Evolutionary conservation across 371 early-diverging fungal species (phyloP).

Genomic region (Mortierella sp.): DNA sequence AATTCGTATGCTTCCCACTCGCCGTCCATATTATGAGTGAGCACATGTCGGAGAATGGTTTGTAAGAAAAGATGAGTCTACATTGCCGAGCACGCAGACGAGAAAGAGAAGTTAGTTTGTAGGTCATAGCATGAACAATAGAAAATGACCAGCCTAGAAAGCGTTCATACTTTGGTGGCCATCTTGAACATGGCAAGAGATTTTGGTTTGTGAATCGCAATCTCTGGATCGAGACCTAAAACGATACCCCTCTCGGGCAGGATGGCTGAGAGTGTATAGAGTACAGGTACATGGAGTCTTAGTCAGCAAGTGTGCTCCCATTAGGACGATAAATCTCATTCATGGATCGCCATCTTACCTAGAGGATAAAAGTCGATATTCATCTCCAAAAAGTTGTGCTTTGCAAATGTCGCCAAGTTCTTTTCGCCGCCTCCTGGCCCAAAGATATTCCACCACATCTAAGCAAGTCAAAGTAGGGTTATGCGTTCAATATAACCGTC

Average conservation of each 20-base stretch:
- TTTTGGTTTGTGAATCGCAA: slow-evolving; percentile 64
- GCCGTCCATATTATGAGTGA: slow-evolving; percentile 56
- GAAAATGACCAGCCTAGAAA: neutral
- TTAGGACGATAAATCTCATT: too few species aligned
- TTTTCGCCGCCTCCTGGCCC: slow-evolving; percentile 39
- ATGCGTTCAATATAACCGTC: too few species aligned
- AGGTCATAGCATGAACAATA: neutral
- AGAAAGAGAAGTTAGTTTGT: neutral
- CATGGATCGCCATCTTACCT: slow-evolving; percentile 68
- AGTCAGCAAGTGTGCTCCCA: too few species aligned
- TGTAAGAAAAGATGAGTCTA: slow-evolving; percentile 86
- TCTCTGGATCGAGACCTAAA: slow-evolving; percentile 80
- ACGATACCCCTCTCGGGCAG: slow-evolving; percentile 79
- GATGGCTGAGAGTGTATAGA: slow-evolving; percentile 71
- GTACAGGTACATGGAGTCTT: too few species aligned
- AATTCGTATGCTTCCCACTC: slow-evolving; percentile 60
- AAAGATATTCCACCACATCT: slow-evolving; percentile 56
- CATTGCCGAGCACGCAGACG: too few species aligned
- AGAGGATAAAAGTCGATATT: slow-evolving; percentile 85
- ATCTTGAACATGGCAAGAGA: slow-evolving; percentile 72
- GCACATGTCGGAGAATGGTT: slow-evolving; percentile 71
- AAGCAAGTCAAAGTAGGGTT: too few species aligned
- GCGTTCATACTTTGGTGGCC: slow-evolving; percentile 70
- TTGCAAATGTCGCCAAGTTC: slow-evolving; percentile 44
- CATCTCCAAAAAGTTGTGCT: slow-evolving; percentile 59